Evolutionary conservation across 2,329 filamentous ascomycete genomes (phyloP).

Genomic region (Neonectria faginata): DNA sequence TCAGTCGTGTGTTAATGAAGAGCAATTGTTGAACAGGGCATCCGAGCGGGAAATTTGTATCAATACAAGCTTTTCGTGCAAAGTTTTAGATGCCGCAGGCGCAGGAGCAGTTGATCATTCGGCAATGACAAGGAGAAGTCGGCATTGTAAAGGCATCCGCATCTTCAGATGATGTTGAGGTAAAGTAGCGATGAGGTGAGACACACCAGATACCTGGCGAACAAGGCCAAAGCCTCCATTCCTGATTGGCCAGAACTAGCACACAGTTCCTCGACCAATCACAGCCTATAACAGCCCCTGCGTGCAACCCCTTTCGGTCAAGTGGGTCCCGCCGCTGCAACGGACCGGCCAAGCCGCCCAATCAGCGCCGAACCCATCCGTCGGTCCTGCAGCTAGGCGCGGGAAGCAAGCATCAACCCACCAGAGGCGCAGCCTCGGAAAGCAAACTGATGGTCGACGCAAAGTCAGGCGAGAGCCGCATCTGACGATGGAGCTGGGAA

Average conservation of each 20-base stretch:
- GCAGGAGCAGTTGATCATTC: no score
- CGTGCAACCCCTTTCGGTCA: not conserved
- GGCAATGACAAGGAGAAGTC: not conserved
- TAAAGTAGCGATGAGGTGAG: not conserved
- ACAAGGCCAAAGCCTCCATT: not conserved
- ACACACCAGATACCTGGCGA: not conserved
- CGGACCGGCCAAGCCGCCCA: conserved; percentile 6
- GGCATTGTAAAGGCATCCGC: not conserved
- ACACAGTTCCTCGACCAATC: not conserved
- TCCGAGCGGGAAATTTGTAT: not conserved
- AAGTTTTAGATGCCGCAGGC: no score
- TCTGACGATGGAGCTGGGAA: not conserved
- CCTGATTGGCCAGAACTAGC: not conserved
- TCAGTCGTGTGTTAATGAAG: not conserved
- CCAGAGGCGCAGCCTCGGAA: not conserved
- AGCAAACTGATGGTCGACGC: not conserved
- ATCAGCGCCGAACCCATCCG: conserved; percentile 5
- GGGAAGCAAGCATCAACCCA: conserved; percentile 22
- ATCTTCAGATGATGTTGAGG: not conserved
- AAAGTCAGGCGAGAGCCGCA: not conserved
- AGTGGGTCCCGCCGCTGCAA: conserved; percentile 2
- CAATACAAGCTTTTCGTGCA: not conserved
- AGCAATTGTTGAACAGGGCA: not conserved
- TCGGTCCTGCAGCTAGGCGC: conserved; percentile 9
- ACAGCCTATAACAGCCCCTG: not conserved